Percentiles rank a stretch among this genome's conserved stretches.
These are phyloP conservation scores for Sistotremastrum niveocremeum DNA, from an alignment of 768 basidiomycete genomes.

Conservation along the genomic window DNA sequence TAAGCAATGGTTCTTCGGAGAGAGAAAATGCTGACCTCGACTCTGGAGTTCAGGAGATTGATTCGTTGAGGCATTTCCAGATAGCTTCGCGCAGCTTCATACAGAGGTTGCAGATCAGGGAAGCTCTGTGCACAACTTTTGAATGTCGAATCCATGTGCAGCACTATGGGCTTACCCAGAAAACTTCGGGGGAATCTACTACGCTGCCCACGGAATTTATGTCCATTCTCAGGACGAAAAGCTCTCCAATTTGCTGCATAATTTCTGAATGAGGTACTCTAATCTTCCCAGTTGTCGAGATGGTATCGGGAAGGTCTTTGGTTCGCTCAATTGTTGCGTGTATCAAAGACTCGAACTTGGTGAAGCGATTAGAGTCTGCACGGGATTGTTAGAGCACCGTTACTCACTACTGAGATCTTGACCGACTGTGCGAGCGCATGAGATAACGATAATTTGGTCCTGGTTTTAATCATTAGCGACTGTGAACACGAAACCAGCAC, in stretches of 20 bases:
- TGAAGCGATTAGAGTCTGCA: neutral
- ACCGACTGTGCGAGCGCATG: constrained; percentile 94
- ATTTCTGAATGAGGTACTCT: constrained; percentile 82
- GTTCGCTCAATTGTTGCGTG: constrained; percentile 92
- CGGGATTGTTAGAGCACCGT: neutral
- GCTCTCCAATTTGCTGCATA: constrained; percentile 93
- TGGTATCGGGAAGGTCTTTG: constrained; percentile 86
- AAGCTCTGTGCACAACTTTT: constrained; percentile 45
- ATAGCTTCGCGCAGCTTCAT: constrained; percentile 87
- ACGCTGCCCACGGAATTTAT: constrained; percentile 94
- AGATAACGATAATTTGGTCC: constrained; percentile 92
- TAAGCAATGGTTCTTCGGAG: too few species aligned
- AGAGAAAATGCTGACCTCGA: constrained; percentile 45
- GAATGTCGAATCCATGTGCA: neutral
- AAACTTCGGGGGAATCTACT: constrained; percentile 92
- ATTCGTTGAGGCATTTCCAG: constrained; percentile 91
- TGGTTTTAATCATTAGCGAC: constrained; percentile 18
- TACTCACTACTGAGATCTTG: constrained; percentile 76
- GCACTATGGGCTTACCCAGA: constrained; percentile 53
- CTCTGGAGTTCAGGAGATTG: constrained; percentile 83
- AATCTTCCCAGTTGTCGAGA: constrained; percentile 91
- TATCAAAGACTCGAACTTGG: constrained; percentile 82
- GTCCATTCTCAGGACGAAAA: constrained; percentile 87
- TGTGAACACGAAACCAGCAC: constrained; percentile 6
- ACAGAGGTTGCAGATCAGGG: constrained; percentile 89